Evolutionary conservation across 805 yeast species (phyloP).

Genomic region (Nakazawaea anatomiae): DNA sequence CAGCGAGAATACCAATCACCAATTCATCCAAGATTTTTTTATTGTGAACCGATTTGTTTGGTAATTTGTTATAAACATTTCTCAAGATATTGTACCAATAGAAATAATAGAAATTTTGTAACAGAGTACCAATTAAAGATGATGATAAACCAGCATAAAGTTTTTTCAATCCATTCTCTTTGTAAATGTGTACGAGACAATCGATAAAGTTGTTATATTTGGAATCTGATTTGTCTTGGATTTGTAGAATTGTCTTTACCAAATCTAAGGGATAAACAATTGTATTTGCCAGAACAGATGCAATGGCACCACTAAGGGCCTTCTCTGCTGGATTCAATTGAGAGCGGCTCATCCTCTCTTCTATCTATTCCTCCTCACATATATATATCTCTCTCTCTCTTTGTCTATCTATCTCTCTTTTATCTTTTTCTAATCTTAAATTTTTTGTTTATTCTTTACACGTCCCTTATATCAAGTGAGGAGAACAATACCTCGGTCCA

Average conservation of each 20-base stretch:
- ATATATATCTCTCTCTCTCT: background rate
- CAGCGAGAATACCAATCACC: conserved; percentile 72
- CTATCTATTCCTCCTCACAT: background rate
- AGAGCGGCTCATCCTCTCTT: background rate
- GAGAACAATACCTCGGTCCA: background rate
- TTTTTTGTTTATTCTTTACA: no score
- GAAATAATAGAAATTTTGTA: conserved; percentile 77
- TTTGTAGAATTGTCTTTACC: conserved; percentile 70
- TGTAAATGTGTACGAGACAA: conserved; percentile 53
- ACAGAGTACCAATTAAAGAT: conserved; percentile 63
- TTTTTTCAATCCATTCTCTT: conserved; percentile 57
- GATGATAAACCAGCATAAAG: conserved; percentile 70
- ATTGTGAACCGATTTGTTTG: conserved; percentile 1
- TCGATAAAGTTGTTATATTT: conserved; percentile 55
- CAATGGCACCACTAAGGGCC: conserved; percentile 79
- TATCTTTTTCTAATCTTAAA: no score
- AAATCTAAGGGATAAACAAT: conserved; percentile 78
- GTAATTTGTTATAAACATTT: conserved; percentile 37
- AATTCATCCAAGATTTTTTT: conserved; percentile 43
- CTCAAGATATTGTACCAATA: conserved; percentile 81
- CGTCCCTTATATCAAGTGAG: background rate
- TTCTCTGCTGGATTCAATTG: conserved; percentile 60
- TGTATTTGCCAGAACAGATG: conserved; percentile 74
- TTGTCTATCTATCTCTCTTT: background rate
- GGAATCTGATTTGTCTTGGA: conserved; percentile 52